A percentile compares a stretch with the other conserved stretches of the same genome.
These are phyloP conservation scores for Pycnococcus provasolii DNA, from an alignment of 139 green algal species.

Conservation along the genomic window DNA sequence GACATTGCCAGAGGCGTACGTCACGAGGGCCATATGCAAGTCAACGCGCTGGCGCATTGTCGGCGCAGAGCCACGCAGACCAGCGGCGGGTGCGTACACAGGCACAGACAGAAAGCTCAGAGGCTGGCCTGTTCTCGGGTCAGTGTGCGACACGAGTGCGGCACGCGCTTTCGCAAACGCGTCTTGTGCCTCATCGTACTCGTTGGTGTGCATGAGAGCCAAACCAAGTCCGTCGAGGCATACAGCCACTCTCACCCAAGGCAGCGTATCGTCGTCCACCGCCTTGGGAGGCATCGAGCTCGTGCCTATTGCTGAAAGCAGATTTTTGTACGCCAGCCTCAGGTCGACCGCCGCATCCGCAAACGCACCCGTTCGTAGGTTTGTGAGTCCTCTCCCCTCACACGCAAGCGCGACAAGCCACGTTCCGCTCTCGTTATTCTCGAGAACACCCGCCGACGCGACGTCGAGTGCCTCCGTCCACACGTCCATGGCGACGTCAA, in stretches of 20 bases:
- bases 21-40: conserved; percentile 5
- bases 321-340: background rate
- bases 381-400: background rate
- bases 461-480: background rate
- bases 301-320: background rate
- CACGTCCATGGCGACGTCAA: background rate
- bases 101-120: background rate
- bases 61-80: conserved; percentile 1
- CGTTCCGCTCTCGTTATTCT: background rate
- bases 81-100: background rate
- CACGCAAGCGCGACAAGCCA: background rate
- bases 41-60: conserved; percentile 9
- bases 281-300: background rate
- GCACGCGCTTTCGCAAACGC: background rate
- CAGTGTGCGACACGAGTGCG: background rate
- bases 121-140: background rate
- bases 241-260: background rate
- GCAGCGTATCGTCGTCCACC: too few relatives aligned
- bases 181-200: background rate
- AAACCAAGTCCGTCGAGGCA: background rate
- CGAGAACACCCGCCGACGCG: background rate
- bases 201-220: background rate
- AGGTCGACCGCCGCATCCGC: background rate
- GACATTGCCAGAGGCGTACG: conserved; percentile 3
- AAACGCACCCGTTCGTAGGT: background rate